These are phyloP conservation scores for Mycena alexandri DNA, from an alignment of 768 basidiomycete species.

Conservation along the genomic window DNA sequence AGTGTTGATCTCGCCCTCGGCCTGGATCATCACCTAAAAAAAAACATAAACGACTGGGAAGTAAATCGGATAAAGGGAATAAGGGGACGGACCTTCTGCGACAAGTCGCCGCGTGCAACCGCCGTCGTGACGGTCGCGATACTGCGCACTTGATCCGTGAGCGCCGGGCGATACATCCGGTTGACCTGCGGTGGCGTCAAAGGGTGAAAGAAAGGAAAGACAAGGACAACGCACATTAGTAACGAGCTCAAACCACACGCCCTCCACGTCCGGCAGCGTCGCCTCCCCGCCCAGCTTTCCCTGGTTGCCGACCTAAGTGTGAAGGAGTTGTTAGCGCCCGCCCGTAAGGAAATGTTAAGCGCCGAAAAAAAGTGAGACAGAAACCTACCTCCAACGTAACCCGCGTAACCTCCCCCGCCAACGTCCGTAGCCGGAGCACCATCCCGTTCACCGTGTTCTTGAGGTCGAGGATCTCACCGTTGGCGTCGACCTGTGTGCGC, in stretches of 20 bases:
- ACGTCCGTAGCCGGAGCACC: slow-evolving; percentile 88
- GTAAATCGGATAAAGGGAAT: too few relatives aligned
- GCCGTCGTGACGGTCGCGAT: slow-evolving; percentile 85
- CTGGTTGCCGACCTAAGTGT: slow-evolving; percentile 36
- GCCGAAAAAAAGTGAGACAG: too few relatives aligned
- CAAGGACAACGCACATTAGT: slow-evolving; percentile 65
- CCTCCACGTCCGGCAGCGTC: slow-evolving; percentile 79
- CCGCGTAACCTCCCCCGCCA: slow-evolving; percentile 84
- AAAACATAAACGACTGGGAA: too few relatives aligned
- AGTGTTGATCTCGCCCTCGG: too few relatives aligned
- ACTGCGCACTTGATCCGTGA: slow-evolving; percentile 81
- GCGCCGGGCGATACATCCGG: slow-evolving; percentile 63
- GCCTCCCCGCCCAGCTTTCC: slow-evolving; percentile 55
- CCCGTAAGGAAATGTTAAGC: too few relatives aligned
- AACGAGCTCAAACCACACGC: slow-evolving; percentile 82
- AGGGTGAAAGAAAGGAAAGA: neutral
- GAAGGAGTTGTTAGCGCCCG: neutral
- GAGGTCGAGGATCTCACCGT: slow-evolving; percentile 91
- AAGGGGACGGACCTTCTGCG: slow-evolving; percentile 73
- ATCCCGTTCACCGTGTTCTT: slow-evolving; percentile 97
- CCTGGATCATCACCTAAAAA: slow-evolving; percentile 78
- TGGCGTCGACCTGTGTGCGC: slow-evolving; percentile 85
- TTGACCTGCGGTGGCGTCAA: slow-evolving; percentile 60
- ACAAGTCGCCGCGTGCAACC: slow-evolving; percentile 82
- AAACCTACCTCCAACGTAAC: slow-evolving; percentile 97